Evolutionary conservation across 768 basidiomycete species (phyloP).

Genomic region (Nidularia pulvinata): DNA sequence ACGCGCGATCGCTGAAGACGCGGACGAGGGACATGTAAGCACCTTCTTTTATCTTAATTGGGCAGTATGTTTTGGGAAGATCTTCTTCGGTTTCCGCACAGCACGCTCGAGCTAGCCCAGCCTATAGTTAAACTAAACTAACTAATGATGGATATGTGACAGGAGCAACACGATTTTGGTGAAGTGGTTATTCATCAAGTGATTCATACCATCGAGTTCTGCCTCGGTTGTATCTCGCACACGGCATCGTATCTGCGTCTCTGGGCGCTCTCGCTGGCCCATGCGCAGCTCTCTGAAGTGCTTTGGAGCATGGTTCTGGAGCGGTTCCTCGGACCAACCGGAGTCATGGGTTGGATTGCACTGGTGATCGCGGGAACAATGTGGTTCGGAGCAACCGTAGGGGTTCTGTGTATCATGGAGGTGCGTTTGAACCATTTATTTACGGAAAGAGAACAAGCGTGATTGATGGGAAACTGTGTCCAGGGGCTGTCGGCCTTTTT

Average conservation of each 20-base stretch:
- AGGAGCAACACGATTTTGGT: conserved; percentile 90
- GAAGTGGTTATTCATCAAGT: conserved; percentile 97
- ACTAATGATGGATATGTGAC: too few relatives aligned
- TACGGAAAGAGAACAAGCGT: conserved; percentile 3
- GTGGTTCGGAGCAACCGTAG: conserved; percentile 83
- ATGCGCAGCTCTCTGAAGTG: conserved; percentile 96
- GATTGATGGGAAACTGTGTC: conserved; percentile 10
- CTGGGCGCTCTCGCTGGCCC: conserved; percentile 97
- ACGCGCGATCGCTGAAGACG: conserved; percentile 70
- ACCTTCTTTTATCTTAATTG: neutral
- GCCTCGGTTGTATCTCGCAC: conserved; percentile 98
- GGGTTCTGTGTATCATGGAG: conserved; percentile 94
- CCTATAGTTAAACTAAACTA: too few relatives aligned
- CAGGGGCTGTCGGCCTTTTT: conserved; percentile 95
- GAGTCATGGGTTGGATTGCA: conserved; percentile 58
- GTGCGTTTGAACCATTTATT: conserved; percentile 41
- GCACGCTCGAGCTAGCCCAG: too few relatives aligned
- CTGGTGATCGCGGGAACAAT: conserved; percentile 52
- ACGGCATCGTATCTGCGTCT: conserved; percentile 93
- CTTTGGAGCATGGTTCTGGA: conserved; percentile 89
- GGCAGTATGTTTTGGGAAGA: neutral
- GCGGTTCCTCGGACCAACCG: conserved; percentile 55
- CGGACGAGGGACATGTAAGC: conserved; percentile 74
- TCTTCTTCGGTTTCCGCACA: neutral
- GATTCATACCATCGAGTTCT: conserved; percentile 99